A percentile compares a stretch with the other conserved stretches of the same genome.
phyloP scores from a whole-genome alignment of 805 yeast species.

The Wickerhamiella brachini region DNA sequence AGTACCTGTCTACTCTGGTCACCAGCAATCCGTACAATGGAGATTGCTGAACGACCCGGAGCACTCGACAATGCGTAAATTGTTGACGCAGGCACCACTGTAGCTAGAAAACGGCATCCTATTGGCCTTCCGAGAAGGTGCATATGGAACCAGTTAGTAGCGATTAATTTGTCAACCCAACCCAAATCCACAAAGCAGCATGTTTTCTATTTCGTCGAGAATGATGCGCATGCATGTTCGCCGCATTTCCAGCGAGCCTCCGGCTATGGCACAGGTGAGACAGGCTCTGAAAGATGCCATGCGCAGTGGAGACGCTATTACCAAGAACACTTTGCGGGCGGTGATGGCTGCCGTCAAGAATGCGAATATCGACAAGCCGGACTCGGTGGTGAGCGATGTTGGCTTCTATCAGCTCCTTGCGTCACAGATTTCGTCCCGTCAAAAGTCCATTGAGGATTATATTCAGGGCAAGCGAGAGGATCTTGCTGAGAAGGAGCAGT shows the following conservation, averaged over 20 bases:
- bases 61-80: slow-evolving; percentile 85
- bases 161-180: background rate
- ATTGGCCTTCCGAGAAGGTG: background rate
- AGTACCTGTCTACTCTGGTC: slow-evolving; percentile 24
- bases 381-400: slow-evolving; percentile 18
- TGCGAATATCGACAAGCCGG: slow-evolving; percentile 23
- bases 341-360: slow-evolving; percentile 25
- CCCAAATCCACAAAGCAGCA: background rate
- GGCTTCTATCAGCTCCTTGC: slow-evolving; percentile 31
- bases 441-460: slow-evolving; percentile 37
- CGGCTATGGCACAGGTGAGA: slow-evolving; percentile 27
- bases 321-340: slow-evolving; percentile 21
- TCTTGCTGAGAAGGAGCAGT: slow-evolving; percentile 38
- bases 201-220: background rate
- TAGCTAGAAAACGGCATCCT: background rate
- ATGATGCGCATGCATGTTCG: background rate
- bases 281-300: slow-evolving; percentile 35
- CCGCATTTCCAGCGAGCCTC: slow-evolving; percentile 20
- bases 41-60: slow-evolving; percentile 71
- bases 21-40: slow-evolving; percentile 75
- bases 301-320: slow-evolving; percentile 30
- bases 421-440: slow-evolving; percentile 29
- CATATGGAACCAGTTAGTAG: background rate
- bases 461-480: slow-evolving; percentile 34
- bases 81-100: slow-evolving; percentile 36